Evolutionary conservation across 2,329 filamentous ascomycete genomes (phyloP).

Genomic region (Xylaria digitata): DNA sequence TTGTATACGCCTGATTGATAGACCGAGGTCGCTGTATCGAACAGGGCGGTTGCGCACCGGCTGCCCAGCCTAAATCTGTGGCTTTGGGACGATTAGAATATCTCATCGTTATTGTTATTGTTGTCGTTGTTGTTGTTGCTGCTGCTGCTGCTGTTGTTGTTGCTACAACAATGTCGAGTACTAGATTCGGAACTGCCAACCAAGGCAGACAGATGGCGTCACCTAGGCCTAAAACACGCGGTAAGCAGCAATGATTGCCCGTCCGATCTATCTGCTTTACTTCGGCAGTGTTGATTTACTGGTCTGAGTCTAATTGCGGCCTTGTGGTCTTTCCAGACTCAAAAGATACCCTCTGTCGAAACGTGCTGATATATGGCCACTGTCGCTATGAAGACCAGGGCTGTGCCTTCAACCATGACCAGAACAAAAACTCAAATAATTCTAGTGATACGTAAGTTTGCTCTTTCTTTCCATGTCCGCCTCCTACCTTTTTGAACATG

Average conservation of each 20-base stretch:
- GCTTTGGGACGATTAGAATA: constrained; percentile 40
- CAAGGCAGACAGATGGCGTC: constrained; percentile 52
- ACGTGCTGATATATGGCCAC: constrained; percentile 92
- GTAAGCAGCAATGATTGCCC: constrained; percentile 41
- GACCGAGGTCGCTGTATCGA: constrained; percentile 40
- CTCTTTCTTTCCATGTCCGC: constrained; percentile 13
- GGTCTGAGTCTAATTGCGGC: constrained; percentile 35
- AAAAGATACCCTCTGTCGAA: constrained; percentile 91
- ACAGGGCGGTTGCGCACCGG: constrained; percentile 42
- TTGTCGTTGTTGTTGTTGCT: no score
- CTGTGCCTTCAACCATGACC: constrained; percentile 91
- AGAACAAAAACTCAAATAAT: constrained; percentile 66
- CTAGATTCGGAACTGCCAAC: constrained; percentile 49
- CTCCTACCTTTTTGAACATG: background rate
- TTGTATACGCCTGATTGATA: constrained; percentile 22
- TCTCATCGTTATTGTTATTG: constrained; percentile 1
- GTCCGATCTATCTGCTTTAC: background rate
- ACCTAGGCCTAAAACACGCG: constrained; percentile 53
- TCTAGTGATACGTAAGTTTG: constrained; percentile 50
- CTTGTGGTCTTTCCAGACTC: constrained; percentile 64
- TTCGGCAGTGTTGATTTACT: background rate
- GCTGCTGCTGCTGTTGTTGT: no score
- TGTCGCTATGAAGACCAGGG: constrained; percentile 92
- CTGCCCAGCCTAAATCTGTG: constrained; percentile 38
- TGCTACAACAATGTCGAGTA: constrained; percentile 48